phyloP scores from a whole-genome alignment of 164 flowering plant genomes.

The Hamamelis virginiana region DNA sequence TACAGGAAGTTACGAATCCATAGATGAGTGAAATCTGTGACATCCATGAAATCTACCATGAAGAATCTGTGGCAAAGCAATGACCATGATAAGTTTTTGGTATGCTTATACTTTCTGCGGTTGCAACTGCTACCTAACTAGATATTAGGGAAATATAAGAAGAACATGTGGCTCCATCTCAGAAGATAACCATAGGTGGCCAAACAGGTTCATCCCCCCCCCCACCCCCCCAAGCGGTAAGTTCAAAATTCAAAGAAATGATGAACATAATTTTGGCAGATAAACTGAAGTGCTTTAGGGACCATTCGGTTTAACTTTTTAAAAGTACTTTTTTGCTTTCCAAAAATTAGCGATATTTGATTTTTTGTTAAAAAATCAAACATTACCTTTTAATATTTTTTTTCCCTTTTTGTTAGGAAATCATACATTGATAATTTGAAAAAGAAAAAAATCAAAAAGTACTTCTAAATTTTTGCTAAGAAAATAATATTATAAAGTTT shows the following conservation, averaged over 20 bases:
- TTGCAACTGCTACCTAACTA: neutral
- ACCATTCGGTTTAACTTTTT: too few relatives aligned
- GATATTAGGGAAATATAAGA: neutral
- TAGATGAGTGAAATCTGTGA: constrained; percentile 1
- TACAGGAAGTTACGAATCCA: neutral
- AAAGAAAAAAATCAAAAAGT: too few relatives aligned
- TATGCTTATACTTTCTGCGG: neutral
- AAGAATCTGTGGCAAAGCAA: neutral
- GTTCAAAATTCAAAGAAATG: neutral
- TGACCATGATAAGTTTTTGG: neutral
- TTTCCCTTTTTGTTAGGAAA: too few relatives aligned
- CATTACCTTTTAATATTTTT: too few relatives aligned
- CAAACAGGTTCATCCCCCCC: neutral
- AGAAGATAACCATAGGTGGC: neutral
- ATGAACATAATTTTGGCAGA: neutral
- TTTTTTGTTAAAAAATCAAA: too few relatives aligned
- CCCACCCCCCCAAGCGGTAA: neutral
- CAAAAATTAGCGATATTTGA: too few relatives aligned
- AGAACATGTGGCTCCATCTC: neutral
- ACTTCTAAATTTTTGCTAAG: too few relatives aligned
- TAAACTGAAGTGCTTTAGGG: neutral
- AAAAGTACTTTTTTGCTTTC: too few relatives aligned
- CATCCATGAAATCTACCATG: neutral
- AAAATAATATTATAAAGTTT: too few relatives aligned
- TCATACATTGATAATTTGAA: too few relatives aligned